Percentiles rank a stretch among this genome's conserved stretches.
phyloP scores from a whole-genome alignment of 2,329 filamentous ascomycete species.

The Byssoonygena ceratinophila region DNA sequence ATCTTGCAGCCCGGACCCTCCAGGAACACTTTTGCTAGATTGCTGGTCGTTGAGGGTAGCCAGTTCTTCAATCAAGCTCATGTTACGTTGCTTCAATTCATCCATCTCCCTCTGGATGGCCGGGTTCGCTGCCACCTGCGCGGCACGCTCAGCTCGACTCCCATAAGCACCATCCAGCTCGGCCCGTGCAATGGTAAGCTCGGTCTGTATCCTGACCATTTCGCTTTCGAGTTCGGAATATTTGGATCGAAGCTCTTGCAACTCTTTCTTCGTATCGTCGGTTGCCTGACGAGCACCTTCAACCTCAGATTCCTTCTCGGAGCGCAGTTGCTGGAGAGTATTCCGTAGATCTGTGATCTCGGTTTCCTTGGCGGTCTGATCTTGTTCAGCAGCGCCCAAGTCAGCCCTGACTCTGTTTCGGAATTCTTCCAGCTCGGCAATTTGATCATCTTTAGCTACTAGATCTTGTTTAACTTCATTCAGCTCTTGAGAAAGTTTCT shows the following conservation, averaged over 20 bases:
- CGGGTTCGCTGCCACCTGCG: constrained; percentile 51
- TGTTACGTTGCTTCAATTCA: constrained; percentile 42
- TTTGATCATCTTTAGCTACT: constrained; percentile 17
- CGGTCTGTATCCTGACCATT: constrained; percentile 56
- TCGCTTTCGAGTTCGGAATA: constrained; percentile 49
- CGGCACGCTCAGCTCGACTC: constrained; percentile 55
- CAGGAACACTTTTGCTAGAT: constrained; percentile 19
- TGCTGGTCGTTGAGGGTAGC: constrained; percentile 32
- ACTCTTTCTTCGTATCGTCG: constrained; percentile 29
- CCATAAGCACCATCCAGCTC: constrained; percentile 95
- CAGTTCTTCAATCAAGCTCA: constrained; percentile 39
- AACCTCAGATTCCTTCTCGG: constrained; percentile 26
- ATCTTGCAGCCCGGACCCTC: constrained; percentile 32
- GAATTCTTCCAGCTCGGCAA: constrained; percentile 17
- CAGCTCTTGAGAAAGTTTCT: constrained; percentile 12
- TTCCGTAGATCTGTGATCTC: constrained; percentile 18
- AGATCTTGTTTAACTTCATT: constrained; percentile 20
- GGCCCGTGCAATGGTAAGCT: constrained; percentile 80
- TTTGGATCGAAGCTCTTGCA: constrained; percentile 39
- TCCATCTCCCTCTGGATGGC: constrained; percentile 51
- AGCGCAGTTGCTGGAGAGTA: constrained; percentile 21
- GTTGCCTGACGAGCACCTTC: constrained; percentile 24
- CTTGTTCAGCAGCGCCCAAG: constrained; percentile 15
- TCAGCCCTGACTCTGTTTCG: constrained; percentile 1
- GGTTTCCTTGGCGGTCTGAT: constrained; percentile 19